These are phyloP conservation scores for Phytophthora litchii DNA, from an alignment of 352 stramenopile genomes.

Conservation along the genomic window DNA sequence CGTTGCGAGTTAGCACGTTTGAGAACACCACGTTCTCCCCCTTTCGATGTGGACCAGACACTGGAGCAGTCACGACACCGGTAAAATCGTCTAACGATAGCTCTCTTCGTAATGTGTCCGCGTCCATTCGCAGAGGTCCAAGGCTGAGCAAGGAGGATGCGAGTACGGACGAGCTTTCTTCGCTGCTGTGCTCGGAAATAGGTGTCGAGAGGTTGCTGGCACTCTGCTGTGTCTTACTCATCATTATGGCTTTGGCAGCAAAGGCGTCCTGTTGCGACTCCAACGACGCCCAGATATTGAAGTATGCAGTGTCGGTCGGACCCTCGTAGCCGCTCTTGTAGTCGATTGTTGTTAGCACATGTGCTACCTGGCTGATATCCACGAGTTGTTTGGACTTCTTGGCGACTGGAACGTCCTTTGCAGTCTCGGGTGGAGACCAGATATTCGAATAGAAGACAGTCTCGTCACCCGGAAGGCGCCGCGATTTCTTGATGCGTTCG, in stretches of 20 bases:
- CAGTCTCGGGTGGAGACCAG: constrained; percentile 46
- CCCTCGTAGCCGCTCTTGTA: constrained; percentile 71
- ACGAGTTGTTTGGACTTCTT: constrained; percentile 53
- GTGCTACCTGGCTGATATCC: constrained; percentile 80
- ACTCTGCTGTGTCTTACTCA: constrained; percentile 36
- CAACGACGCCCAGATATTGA: constrained; percentile 63
- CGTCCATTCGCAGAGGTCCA: constrained; percentile 35
- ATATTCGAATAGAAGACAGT: constrained; percentile 88
- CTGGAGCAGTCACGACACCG: constrained; percentile 43
- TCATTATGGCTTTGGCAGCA: constrained; percentile 16
- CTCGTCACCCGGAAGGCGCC: constrained; percentile 53
- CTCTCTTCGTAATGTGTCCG: constrained; percentile 36
- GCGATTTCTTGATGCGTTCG: constrained; percentile 49
- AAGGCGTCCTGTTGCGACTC: constrained; percentile 34
- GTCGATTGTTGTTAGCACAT: constrained; percentile 78
- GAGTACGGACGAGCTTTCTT: constrained; percentile 31
- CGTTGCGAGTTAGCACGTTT: constrained; percentile 53
- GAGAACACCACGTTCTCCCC: constrained; percentile 71
- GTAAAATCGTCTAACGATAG: constrained; percentile 52
- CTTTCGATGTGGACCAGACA: constrained; percentile 48
- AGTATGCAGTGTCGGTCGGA: constrained; percentile 30
- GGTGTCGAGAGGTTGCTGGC: constrained; percentile 35
- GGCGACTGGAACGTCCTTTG: constrained; percentile 8
- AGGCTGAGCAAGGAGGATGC: constrained; percentile 27
- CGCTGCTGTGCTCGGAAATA: constrained; percentile 53